Conservation (phyloP, 805 yeast genomes). For the Vanderwaltozyma verrucispora region DNA sequence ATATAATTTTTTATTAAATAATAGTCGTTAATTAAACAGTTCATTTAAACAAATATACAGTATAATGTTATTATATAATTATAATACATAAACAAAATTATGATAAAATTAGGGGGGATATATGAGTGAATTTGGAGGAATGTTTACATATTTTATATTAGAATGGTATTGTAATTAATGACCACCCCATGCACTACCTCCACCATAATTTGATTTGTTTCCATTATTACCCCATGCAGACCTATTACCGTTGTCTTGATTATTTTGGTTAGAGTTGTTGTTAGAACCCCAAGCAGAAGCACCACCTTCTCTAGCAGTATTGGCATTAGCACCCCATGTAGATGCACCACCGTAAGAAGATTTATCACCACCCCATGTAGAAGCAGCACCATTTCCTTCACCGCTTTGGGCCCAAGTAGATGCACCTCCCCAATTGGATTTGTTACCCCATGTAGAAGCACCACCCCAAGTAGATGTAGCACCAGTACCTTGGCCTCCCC, state of each 20-base stretch:
- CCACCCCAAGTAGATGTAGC: conserved; percentile 32
- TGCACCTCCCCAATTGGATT: conserved; percentile 37
- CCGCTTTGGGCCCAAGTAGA: conserved; percentile 36
- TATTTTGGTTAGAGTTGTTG: conserved; percentile 35
- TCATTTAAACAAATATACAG: background rate
- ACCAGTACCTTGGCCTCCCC: conserved; percentile 32
- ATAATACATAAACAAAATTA: background rate
- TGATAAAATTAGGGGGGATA: too few relatives aligned
- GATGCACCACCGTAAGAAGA: conserved; percentile 34
- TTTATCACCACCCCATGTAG: conserved; percentile 34
- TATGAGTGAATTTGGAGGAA: background rate
- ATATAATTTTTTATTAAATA: too few relatives aligned
- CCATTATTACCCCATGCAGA: conserved; percentile 32
- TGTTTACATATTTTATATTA: too few relatives aligned
- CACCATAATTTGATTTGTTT: conserved; percentile 19
- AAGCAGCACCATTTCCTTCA: conserved; percentile 34
- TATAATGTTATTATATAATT: too few relatives aligned
- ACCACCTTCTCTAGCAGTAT: conserved; percentile 25
- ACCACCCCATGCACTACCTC: conserved; percentile 27
- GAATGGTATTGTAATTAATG: conserved; percentile 4
- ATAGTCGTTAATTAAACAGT: too few relatives aligned
- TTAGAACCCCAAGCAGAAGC: conserved; percentile 35
- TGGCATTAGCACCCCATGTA: conserved; percentile 30
- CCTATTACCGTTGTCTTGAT: conserved; percentile 23
- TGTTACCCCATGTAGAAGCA: conserved; percentile 30